Conservation (phyloP, 371 early-diverging fungal species). For the Mycotypha africana region DNA sequence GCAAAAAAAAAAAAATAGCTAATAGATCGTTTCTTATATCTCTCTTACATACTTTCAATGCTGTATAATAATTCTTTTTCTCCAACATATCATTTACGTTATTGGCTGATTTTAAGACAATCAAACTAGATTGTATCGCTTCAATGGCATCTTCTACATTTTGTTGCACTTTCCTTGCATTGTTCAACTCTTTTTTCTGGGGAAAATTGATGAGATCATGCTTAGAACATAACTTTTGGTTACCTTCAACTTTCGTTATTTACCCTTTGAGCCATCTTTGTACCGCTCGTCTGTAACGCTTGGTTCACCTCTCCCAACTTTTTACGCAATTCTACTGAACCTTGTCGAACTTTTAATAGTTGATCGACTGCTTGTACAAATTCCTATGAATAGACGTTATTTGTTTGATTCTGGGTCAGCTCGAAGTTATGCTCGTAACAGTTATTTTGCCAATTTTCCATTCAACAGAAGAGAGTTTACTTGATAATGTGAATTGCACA, state of each 20-base stretch:
- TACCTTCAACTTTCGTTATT: background rate
- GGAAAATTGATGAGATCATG: background rate
- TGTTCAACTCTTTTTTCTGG: slow-evolving; percentile 87
- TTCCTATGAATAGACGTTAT: slow-evolving; percentile 53
- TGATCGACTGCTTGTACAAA: slow-evolving; percentile 95
- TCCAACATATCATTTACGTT: slow-evolving; percentile 79
- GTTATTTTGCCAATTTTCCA: background rate
- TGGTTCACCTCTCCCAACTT: slow-evolving; percentile 82
- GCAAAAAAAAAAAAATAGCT: no score
- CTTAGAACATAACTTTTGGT: background rate
- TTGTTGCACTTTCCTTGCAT: slow-evolving; percentile 75
- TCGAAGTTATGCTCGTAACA: no score
- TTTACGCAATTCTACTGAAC: slow-evolving; percentile 76
- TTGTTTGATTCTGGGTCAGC: no score
- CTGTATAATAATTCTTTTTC: slow-evolving; percentile 83
- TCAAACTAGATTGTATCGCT: slow-evolving; percentile 75
- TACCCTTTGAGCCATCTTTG: slow-evolving; percentile 73
- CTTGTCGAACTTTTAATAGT: slow-evolving; percentile 88
- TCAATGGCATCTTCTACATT: slow-evolving; percentile 88
- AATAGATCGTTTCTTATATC: background rate
- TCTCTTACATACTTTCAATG: slow-evolving; percentile 61
- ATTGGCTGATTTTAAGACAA: slow-evolving; percentile 86
- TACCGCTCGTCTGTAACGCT: slow-evolving; percentile 80
- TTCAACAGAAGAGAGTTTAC: slow-evolving; percentile 31
- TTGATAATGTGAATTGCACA: slow-evolving; percentile 95